Base-by-base conservation (phyloP, 306 rosid species). In the Astragalus glycyphyllos region DNA sequence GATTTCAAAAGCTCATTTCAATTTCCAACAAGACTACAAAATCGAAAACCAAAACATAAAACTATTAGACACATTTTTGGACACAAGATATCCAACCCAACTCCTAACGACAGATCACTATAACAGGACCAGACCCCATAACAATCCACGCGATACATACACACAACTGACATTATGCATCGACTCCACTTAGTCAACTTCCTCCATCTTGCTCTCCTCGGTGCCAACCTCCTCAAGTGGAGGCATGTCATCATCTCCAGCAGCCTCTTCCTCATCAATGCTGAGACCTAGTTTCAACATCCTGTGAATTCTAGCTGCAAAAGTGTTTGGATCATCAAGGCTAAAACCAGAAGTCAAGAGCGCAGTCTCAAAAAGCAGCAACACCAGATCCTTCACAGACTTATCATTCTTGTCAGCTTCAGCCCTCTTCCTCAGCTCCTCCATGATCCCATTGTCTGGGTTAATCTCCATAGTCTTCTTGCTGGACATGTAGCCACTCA, bases 381-480 rank as follows among this genome's bases (percentile, higher is more conserved):
- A 17, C 13, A 84, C 86, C 45, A 86, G 71, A 55, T 84, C 91
- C 50, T 77, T 86, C 1, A 86, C 83, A 0, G 91, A 81, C 14
- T 86, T 84, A 46, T 84, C 91, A 0, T 71, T 84, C 62, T 82
- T 79, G 31, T 81, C 91, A 4, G 60, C 85, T 38, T 84, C 91
- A 0, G 88, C 88, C 44, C 91, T 84, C 79, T 84, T 86, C 63
- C 88, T 81, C 57, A 84, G 15, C 72, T 86, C 91, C 83, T 86
- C 87, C 89, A 87, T 87, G 15, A 87, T 84, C 11, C 91, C 91
- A 34, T 87, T 75, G 35, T 87, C 91, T 1, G 91, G 84, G 79
- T 87, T 84, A 51, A 87, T 87, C 35, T 84, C 91, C 91, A 87
- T 84, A 0, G 91, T 87, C 75, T 87, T 87, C 82, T 87, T 87